A percentile compares a stretch with the other conserved stretches of the same genome.
phyloP scores from a whole-genome alignment of 2,329 filamentous ascomycete genomes.

The Penicillium sumatraense region DNA sequence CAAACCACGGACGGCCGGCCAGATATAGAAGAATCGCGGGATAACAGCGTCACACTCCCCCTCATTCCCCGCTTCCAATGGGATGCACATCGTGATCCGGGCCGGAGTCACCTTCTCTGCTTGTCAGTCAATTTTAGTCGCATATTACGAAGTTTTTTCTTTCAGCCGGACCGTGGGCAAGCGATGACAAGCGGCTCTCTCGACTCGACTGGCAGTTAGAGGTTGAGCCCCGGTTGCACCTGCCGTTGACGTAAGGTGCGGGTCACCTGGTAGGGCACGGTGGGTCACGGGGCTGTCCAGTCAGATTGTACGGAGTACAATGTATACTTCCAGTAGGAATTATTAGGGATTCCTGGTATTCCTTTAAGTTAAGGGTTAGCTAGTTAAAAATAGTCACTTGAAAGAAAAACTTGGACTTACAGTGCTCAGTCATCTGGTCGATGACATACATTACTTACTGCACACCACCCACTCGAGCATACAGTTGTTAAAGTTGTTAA shows the following conservation, averaged over 20 bases:
- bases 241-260: slow-evolving; percentile 22
- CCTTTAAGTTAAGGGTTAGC: too few relatives aligned
- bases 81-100: slow-evolving; percentile 16
- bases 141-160: too few relatives aligned
- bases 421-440: neutral
- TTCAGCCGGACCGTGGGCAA: slow-evolving; percentile 37
- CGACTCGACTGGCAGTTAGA: slow-evolving; percentile 13
- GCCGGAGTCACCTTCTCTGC: slow-evolving; percentile 17
- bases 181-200: slow-evolving; percentile 38
- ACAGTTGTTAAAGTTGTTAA: too few relatives aligned
- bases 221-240: slow-evolving; percentile 15
- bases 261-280: slow-evolving; percentile 2
- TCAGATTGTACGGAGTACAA: neutral
- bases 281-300: slow-evolving; percentile 15
- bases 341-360: too few relatives aligned
- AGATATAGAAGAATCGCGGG: neutral
- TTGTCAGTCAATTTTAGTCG: too few relatives aligned
- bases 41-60: slow-evolving; percentile 7
- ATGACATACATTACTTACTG: neutral
- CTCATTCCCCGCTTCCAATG: slow-evolving; percentile 5
- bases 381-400: too few relatives aligned
- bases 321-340: neutral
- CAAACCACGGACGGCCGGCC: neutral
- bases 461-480: neutral
- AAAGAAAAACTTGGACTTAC: too few relatives aligned